Conservation (phyloP, 2,329 filamentous ascomycete genomes). For the Apiospora malaysiana region DNA sequence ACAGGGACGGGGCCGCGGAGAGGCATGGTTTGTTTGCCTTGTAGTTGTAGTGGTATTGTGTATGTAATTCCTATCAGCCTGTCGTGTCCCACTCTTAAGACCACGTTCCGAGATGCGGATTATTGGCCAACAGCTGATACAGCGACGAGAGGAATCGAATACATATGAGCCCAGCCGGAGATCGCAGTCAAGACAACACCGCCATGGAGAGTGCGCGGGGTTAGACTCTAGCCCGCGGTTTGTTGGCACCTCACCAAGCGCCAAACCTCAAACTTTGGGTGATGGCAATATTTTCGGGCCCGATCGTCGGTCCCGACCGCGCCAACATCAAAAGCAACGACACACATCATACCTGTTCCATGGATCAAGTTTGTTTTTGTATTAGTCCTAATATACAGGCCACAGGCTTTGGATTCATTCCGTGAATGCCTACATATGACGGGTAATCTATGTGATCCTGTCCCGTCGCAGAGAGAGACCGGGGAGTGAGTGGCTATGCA, state of each 20-base stretch:
- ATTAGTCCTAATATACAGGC: background rate
- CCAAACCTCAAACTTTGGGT: conserved; percentile 11
- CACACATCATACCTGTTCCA: background rate
- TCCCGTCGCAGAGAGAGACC: background rate
- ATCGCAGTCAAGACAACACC: background rate
- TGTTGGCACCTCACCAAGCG: background rate
- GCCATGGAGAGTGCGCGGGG: background rate
- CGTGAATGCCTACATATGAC: background rate
- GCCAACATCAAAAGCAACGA: background rate
- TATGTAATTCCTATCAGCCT: background rate
- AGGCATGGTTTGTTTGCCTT: conserved; percentile 34
- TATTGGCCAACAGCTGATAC: background rate
- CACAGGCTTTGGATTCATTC: background rate
- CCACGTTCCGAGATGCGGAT: background rate
- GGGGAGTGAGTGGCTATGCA: background rate
- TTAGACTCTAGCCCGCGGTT: background rate
- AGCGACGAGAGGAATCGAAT: background rate
- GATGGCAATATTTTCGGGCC: background rate
- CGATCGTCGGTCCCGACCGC: background rate
- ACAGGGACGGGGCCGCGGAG: conserved; percentile 40
- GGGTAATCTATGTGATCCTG: background rate
- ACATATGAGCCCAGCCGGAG: background rate
- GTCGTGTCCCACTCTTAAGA: background rate
- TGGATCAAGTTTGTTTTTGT: background rate
- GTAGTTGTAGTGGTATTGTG: background rate